Base-by-base conservation (phyloP, 257 asterid genomes). In the Eustoma russellianum region DNA sequence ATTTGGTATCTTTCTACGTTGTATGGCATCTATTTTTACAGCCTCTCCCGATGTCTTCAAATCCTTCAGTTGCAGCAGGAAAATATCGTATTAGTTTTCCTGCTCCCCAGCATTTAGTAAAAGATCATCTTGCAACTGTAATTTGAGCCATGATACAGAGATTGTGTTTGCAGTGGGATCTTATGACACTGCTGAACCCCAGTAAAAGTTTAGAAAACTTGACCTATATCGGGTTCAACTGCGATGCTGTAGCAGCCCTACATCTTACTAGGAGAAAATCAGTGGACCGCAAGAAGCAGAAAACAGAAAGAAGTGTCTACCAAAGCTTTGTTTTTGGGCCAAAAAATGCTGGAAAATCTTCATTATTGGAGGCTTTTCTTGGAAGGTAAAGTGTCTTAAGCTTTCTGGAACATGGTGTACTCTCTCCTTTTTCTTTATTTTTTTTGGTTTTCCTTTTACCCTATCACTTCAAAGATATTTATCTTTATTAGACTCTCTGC, bases 261-360 rank as follows among this genome's bases (percentile, higher is more conserved):
- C 78, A 76, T 62, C 66, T 79, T 66, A 85, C 95, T 57, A 77
- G 91, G 79, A 88, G 82, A 65, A 85, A 88, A 74, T 75, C 72
- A 28, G 58, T 79, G 8, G 93, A 83, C 66, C 71, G 76, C 65
- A 92, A 88, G 80, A 85, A 81, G 72, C 88, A 88, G 74, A 88
- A 66, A 67, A 72, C 88, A 54, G 91, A 83, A 41, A 74, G 91
- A 71, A 80, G 73, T 72, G 93, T 88, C 62, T 79, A 85, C 75
- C 97, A 79, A 62, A 83, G 97, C 75, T 82, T 77, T 81, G 99
- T 82, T 46, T 79, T 92, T 62, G 99, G 99, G 66, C 90, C 97
- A 63, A 88, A 81, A 73, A 60, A 63, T 33, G 80, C 97, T 64
- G 99, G 99, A 58, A 92, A 92, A 60, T 77, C 99, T 53, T 71